Base-by-base conservation (phyloP, 148 eudicot genomes). In the Nepenthes gracilis region DNA sequence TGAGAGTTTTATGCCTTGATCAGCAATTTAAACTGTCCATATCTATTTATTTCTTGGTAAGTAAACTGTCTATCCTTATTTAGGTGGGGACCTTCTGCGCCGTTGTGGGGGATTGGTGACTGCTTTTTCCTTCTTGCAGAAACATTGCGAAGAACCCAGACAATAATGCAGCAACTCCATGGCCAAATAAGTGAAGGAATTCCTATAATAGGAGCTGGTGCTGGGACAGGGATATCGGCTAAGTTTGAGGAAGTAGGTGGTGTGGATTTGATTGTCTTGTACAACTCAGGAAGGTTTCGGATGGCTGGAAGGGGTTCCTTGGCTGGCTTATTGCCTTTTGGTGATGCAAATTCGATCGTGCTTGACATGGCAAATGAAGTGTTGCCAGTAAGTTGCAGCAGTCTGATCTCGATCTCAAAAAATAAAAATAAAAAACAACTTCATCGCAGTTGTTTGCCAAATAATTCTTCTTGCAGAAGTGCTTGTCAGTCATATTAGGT, bases 221-320 rank as follows among this genome's bases (percentile, higher is more conserved):
- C 97, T n/a, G 99, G 99, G 65, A 93, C 97, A 40, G 99, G 99
- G 48, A 93, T 93, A 71, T 93, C 99, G 14, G 99, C 99, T 43
- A 93, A 93, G 75, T 89, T 93, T 86, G 99, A 93, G 82, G 97
- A 93, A 81, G 95, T 77, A 54, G 99, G 99, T 57, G 99, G 99
- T 5, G 87, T 93, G 12, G 99, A 93, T 77, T 73, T 89, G 72
- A 85, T 93, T 35, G 83, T 93, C 52, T 64, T 93, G 59, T 89
- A 93, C 74, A 93, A 93, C 74, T 89, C 99, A 6, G 99, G 99
- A 61, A 84, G 95, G 64, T 93, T 93, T 66, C 78, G 99, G 43
- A 93, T 93, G 99, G 99, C 99, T 32, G 99, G 99, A 73, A 86
- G 99, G 58, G 99, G 99, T 49, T 93, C 99, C 47, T 77, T 93